phyloP scores from a whole-genome alignment of 768 basidiomycete genomes.

The Agaricus sinodeliciosus region DNA sequence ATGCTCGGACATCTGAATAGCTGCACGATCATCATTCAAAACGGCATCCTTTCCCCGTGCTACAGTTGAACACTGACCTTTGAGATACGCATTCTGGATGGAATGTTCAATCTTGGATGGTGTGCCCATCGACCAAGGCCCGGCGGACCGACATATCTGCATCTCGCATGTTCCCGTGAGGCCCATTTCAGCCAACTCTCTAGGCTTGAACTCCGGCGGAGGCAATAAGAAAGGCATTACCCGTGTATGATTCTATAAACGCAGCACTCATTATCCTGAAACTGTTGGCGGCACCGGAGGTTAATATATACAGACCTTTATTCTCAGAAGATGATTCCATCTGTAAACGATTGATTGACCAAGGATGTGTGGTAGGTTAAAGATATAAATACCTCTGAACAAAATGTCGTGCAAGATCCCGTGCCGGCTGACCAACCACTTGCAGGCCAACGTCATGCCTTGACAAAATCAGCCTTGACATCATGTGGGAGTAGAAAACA shows the following conservation, averaged over 20 bases:
- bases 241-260: slow-evolving; percentile 75
- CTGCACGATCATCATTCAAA: slow-evolving; percentile 30
- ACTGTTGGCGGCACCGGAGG: background rate
- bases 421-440: slow-evolving; percentile 92
- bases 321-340: slow-evolving; percentile 92
- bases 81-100: slow-evolving; percentile 90
- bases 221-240: slow-evolving; percentile 92
- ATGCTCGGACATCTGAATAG: slow-evolving; percentile 90
- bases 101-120: slow-evolving; percentile 80
- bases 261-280: slow-evolving; percentile 1
- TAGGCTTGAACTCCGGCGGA: slow-evolving; percentile 83
- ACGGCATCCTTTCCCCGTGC: background rate
- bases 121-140: slow-evolving; percentile 96
- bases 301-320: slow-evolving; percentile 56
- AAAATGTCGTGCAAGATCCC: slow-evolving; percentile 93
- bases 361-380: slow-evolving; percentile 9
- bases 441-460: slow-evolving; percentile 98
- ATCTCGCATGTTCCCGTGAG: slow-evolving; percentile 95
- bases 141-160: slow-evolving; percentile 92
- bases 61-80: slow-evolving; percentile 42
- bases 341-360: slow-evolving; percentile 30
- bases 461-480: background rate
- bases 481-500: background rate
- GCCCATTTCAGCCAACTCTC: slow-evolving; percentile 71
- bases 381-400: slow-evolving; percentile 63